Conservation (phyloP, 805 yeast genomes). For the Saturnispora serradocipensis region DNA sequence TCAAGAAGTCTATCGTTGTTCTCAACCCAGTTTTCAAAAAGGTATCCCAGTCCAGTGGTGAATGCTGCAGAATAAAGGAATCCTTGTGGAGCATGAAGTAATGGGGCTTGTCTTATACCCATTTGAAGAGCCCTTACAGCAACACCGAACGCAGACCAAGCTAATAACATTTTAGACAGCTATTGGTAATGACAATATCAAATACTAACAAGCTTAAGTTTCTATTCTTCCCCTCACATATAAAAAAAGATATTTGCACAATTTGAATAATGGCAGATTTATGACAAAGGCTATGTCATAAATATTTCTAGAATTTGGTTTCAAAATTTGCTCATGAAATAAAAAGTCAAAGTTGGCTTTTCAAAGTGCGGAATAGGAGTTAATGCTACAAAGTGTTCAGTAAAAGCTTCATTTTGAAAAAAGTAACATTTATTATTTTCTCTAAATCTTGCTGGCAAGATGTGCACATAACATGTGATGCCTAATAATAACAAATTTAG, state of each 20-base stretch:
- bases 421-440: no score
- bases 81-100: constrained; percentile 30
- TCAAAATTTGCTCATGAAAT: no score
- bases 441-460: no score
- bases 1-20: constrained; percentile 31
- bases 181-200: background rate
- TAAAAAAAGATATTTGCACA: background rate
- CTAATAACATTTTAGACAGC: constrained; percentile 19
- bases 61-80: constrained; percentile 36
- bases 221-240: background rate
- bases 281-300: background rate
- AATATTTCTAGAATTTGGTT: no score
- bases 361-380: no score
- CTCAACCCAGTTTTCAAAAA: constrained; percentile 31
- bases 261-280: background rate
- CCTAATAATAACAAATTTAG: no score
- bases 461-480: no score
- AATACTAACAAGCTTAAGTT: background rate
- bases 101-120: constrained; percentile 35
- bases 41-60: constrained; percentile 36
- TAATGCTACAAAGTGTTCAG: no score
- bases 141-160: constrained; percentile 34
- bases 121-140: constrained; percentile 36
- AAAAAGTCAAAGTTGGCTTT: no score
- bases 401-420: no score